Percentiles rank a stretch among this genome's conserved stretches.
phyloP scores from a whole-genome alignment of 1,139 yeast species.

The Kazachstania sp. region DNA sequence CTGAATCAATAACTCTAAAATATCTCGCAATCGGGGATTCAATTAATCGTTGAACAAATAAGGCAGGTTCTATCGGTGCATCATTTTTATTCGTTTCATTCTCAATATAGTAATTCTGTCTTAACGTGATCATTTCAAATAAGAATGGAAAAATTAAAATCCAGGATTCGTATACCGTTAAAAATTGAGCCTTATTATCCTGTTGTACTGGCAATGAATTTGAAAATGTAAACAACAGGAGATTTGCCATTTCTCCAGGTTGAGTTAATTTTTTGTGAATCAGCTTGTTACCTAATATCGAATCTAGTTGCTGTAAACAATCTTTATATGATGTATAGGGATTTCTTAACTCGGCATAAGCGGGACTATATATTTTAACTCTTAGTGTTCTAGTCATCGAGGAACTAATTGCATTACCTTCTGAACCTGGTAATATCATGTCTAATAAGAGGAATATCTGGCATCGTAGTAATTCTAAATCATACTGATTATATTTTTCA shows the following conservation, averaged over 20 bases:
- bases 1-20: slow-evolving; percentile 14
- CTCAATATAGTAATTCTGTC: slow-evolving; percentile 21
- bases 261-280: slow-evolving; percentile 14
- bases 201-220: slow-evolving; percentile 2
- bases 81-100: slow-evolving; percentile 10
- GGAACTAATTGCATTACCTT: neutral
- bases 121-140: slow-evolving; percentile 17
- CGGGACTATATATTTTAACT: slow-evolving; percentile 4
- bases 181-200: slow-evolving; percentile 3
- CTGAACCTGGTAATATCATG: slow-evolving; percentile 7
- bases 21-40: slow-evolving; percentile 21
- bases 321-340: slow-evolving; percentile 24
- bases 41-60: slow-evolving; percentile 11
- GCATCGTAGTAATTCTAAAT: slow-evolving; percentile 25
- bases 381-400: neutral
- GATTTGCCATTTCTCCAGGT: slow-evolving; percentile 22
- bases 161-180: slow-evolving; percentile 22
- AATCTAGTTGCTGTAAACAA: slow-evolving; percentile 15
- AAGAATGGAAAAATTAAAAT: slow-evolving; percentile 19
- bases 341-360: slow-evolving; percentile 5
- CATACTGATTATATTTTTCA: slow-evolving; percentile 12
- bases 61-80: neutral
- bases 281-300: slow-evolving; percentile 18
- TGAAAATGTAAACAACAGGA: slow-evolving; percentile 24
- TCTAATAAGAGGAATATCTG: slow-evolving; percentile 26